Conservation (phyloP, 768 basidiomycete species). For the Mycena floridula region DNA sequence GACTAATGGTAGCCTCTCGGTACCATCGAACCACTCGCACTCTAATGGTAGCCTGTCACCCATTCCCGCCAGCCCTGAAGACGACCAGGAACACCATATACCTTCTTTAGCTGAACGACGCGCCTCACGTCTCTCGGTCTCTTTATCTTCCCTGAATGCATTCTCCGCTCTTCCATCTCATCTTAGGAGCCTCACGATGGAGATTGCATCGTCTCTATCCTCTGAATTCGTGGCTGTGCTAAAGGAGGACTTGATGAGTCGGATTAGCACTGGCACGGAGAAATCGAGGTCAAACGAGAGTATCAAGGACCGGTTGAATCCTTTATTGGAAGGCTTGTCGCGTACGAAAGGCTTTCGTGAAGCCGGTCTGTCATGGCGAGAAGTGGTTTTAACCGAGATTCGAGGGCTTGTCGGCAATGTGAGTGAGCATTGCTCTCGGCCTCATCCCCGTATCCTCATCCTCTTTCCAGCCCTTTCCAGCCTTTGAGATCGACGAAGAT, state of each 20-base stretch:
- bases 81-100: constrained; percentile 17
- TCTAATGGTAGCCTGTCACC: constrained; percentile 17
- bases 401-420: constrained; percentile 54
- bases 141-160: constrained; percentile 64
- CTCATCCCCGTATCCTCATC: constrained; percentile 1
- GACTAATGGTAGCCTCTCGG: constrained; percentile 1
- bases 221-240: constrained; percentile 72
- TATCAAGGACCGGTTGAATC: constrained; percentile 59
- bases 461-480: constrained; percentile 47
- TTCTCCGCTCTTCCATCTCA: constrained; percentile 73
- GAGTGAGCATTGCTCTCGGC: constrained; percentile 21
- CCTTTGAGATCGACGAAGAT: constrained; percentile 51
- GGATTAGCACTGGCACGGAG: constrained; percentile 24
- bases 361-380: constrained; percentile 62
- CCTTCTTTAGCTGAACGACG: constrained; percentile 11
- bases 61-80: constrained; percentile 34
- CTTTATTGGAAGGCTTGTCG: constrained; percentile 71
- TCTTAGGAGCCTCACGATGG: constrained; percentile 61
- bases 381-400: constrained; percentile 59
- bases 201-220: constrained; percentile 74
- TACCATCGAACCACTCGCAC: constrained; percentile 3
- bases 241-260: constrained; percentile 55
- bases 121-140: constrained; percentile 34
- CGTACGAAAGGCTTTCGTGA: constrained; percentile 69
- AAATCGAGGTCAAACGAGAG: constrained; percentile 30